Evolutionary conservation across 2,329 filamentous ascomycete genomes (phyloP).

Genomic region (Didymella exigua): DNA sequence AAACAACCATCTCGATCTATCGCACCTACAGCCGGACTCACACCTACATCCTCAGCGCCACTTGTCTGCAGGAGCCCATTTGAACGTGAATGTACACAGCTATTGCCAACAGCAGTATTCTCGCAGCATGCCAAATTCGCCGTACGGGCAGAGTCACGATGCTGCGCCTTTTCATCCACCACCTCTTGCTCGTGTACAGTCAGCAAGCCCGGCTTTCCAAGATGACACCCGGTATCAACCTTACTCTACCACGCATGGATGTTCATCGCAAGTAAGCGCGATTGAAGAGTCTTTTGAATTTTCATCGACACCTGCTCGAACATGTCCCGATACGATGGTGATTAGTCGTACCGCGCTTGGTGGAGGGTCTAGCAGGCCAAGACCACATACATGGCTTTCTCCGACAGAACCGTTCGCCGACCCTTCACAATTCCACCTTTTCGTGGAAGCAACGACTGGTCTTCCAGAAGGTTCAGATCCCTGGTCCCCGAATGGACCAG

Average conservation of each 20-base stretch:
- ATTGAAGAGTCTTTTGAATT: slow-evolving; percentile 29
- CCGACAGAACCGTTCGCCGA: slow-evolving; percentile 45
- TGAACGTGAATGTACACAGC: slow-evolving; percentile 31
- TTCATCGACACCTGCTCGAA: slow-evolving; percentile 32
- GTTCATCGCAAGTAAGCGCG: slow-evolving; percentile 17
- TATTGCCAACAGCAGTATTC: slow-evolving; percentile 32
- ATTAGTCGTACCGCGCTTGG: slow-evolving; percentile 27
- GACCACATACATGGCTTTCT: slow-evolving; percentile 44
- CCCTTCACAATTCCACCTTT: slow-evolving; percentile 46
- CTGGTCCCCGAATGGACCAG: slow-evolving; percentile 39
- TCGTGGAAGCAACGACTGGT: slow-evolving; percentile 48
- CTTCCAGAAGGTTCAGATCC: slow-evolving; percentile 39
- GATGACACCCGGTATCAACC: slow-evolving; percentile 24
- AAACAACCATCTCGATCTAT: slow-evolving; percentile 23
- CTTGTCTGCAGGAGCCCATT: slow-evolving; percentile 24
- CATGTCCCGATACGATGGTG: slow-evolving; percentile 34
- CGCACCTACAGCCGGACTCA: slow-evolving; percentile 7
- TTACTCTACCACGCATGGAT: slow-evolving; percentile 15
- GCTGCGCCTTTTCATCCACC: slow-evolving; percentile 15
- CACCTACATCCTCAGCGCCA: slow-evolving; percentile 24
- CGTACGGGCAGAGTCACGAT: slow-evolving; percentile 26
- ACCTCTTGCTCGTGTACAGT: slow-evolving; percentile 27
- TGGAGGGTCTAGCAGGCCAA: slow-evolving; percentile 25
- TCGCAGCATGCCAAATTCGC: slow-evolving; percentile 46
- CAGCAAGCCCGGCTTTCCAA: slow-evolving; percentile 28